Evolutionary conservation across 768 basidiomycete species (phyloP).

Genomic region (Xerocomellus chrysenteron): DNA sequence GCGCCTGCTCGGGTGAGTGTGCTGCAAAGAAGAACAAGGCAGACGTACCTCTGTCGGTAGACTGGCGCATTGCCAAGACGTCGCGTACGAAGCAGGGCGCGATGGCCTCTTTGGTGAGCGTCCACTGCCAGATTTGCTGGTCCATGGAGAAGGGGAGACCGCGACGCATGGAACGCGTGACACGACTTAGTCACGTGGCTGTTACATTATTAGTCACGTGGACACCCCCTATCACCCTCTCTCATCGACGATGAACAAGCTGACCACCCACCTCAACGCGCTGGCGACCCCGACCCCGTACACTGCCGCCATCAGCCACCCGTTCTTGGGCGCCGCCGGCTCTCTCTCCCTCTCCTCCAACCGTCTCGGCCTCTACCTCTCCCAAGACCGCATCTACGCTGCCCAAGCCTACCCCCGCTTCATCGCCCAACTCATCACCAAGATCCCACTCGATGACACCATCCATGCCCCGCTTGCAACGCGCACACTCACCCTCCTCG

Average conservation of each 20-base stretch:
- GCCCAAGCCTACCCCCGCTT: slow-evolving; percentile 73
- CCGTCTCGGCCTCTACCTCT: slow-evolving; percentile 60
- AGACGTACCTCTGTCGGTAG: slow-evolving; percentile 31
- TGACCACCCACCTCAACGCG: slow-evolving; percentile 37
- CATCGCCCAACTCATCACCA: slow-evolving; percentile 62
- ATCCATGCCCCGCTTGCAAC: slow-evolving; percentile 18
- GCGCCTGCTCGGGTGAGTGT: slow-evolving; percentile 33
- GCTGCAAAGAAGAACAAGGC: not conserved
- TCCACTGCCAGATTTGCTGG: slow-evolving; percentile 46
- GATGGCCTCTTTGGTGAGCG: slow-evolving; percentile 51
- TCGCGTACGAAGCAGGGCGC: slow-evolving; percentile 58
- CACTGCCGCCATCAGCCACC: slow-evolving; percentile 48
- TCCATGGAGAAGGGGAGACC: slow-evolving; percentile 4
- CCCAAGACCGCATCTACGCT: slow-evolving; percentile 74
- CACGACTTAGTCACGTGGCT: slow-evolving; percentile 2
- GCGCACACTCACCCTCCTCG: slow-evolving; percentile 46
- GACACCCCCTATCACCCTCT: not conserved
- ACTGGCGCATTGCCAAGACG: slow-evolving; percentile 45
- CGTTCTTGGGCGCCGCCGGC: slow-evolving; percentile 61
- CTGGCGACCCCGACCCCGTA: slow-evolving; percentile 40
- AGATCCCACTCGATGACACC: slow-evolving; percentile 45
- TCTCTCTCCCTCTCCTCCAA: slow-evolving; percentile 45
- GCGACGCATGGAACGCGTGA: slow-evolving; percentile 8
- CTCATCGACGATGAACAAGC: slow-evolving; percentile 1
- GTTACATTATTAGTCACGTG: not conserved